Evolutionary conservation across 164 flowering plant species (phyloP).

Genomic region (Dillenia suffruticosa): DNA sequence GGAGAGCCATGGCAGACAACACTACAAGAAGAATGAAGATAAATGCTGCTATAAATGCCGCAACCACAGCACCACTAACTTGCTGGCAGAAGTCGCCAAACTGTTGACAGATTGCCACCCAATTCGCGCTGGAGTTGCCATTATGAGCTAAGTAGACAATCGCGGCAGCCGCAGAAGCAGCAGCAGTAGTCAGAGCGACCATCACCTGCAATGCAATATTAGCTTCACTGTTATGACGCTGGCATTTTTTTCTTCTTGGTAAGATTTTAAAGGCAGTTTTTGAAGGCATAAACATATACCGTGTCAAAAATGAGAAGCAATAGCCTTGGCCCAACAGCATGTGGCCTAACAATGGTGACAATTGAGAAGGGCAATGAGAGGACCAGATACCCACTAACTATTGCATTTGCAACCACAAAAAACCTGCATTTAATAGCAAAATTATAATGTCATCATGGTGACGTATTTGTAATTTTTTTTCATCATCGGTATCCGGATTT

Average conservation of each 20-base stretch:
- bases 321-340: constrained; percentile 40
- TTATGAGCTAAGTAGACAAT: constrained; percentile 84
- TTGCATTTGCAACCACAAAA: constrained; percentile 63
- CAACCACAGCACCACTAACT: constrained; percentile 69
- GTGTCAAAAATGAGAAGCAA: constrained; percentile 59
- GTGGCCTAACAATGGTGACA: constrained; percentile 57
- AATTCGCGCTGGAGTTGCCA: constrained; percentile 72
- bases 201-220: constrained; percentile 35
- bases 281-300: constrained; percentile 22
- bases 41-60: constrained; percentile 43
- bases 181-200: constrained; percentile 51
- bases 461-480: too few relatives aligned
- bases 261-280: too few relatives aligned
- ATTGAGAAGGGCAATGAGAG: constrained; percentile 80
- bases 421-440: constrained; percentile 40
- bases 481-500: too few relatives aligned
- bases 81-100: constrained; percentile 64
- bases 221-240: too few relatives aligned
- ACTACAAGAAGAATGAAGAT: constrained; percentile 50
- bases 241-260: too few relatives aligned
- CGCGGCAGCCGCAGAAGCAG: constrained; percentile 57
- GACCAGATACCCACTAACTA: constrained; percentile 56
- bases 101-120: constrained; percentile 79
- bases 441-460: too few relatives aligned
- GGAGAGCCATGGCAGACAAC: constrained; percentile 51